phyloP scores from a whole-genome alignment of 2,329 filamentous ascomycete genomes.

The Decorospora gaudefroyi region DNA sequence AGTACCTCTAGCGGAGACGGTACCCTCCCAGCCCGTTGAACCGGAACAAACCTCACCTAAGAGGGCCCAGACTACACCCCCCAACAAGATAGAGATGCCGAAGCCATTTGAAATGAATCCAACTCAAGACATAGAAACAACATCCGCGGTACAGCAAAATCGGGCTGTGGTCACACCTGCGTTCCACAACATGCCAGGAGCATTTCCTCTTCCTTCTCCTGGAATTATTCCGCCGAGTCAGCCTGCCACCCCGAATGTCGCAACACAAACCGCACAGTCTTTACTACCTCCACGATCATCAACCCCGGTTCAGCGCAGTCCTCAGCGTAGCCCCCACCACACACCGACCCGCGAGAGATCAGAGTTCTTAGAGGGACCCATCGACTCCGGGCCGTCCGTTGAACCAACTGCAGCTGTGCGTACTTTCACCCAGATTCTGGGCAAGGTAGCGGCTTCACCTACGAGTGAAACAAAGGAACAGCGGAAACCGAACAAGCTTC shows the following conservation, averaged over 20 bases:
- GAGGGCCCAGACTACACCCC: slow-evolving; percentile 29
- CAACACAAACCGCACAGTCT: slow-evolving; percentile 24
- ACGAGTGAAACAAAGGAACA: slow-evolving; percentile 58
- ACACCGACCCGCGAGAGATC: slow-evolving; percentile 42
- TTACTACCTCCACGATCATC: slow-evolving; percentile 27
- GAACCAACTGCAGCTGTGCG: slow-evolving; percentile 38
- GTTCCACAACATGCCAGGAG: slow-evolving; percentile 57
- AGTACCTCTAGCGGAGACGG: slow-evolving; percentile 8
- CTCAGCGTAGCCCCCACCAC: slow-evolving; percentile 27
- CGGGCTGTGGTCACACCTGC: slow-evolving; percentile 36
- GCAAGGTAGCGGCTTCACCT: slow-evolving; percentile 56
- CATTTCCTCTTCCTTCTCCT: slow-evolving; percentile 61
- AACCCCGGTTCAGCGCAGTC: slow-evolving; percentile 16
- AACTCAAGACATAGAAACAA: neutral
- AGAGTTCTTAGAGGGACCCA: slow-evolving; percentile 41
- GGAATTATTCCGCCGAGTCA: slow-evolving; percentile 49
- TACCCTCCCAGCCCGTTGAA: slow-evolving; percentile 14
- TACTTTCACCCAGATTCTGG: slow-evolving; percentile 47
- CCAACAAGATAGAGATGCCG: slow-evolving; percentile 34
- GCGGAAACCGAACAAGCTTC: slow-evolving; percentile 84
- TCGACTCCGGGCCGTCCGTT: slow-evolving; percentile 32
- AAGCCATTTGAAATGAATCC: slow-evolving; percentile 18
- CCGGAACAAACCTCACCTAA: slow-evolving; percentile 17
- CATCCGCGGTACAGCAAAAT: slow-evolving; percentile 19
- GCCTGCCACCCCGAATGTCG: slow-evolving; percentile 41